Evolutionary conservation across 805 yeast species (phyloP), one percentile per base, ranked within the genome.

Genomic region (Metschnikowia dekortorum): DNA sequence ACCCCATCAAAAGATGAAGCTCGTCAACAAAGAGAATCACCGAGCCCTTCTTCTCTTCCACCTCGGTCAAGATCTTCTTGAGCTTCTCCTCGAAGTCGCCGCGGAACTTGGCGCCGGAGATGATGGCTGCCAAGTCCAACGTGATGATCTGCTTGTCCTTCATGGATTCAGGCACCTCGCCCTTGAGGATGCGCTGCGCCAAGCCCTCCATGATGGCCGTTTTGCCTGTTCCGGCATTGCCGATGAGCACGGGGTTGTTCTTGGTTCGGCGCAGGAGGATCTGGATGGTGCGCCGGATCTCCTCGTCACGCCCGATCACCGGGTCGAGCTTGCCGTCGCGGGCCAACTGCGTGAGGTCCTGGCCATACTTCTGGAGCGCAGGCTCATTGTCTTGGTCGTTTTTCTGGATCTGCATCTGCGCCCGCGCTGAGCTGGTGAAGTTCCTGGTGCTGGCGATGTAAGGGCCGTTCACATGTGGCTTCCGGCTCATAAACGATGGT

Each of bases 191-290:
- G 61, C 97, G 75, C 68, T 94, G 98, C 0, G 98, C 98, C 37
- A 94, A 74, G 0, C 98, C 99, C 64, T 94, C 99, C 82, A 94
- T 87, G 51, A 94, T 83, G 6, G 98, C 95, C 0, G 98, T 94
- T 67, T 92, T 92, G 71, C 99, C 99, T 0, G 97, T 95, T 70
- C 99, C 99, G 1, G 99, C 99, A 58, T 87, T 83, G 54, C 99
- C 99, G 39, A 94, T 90, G 48, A 92, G 68, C 1, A 94, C 96
- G 0, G 99, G 99, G 62, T 92, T 92, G 66, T 94, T 94, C 68
- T 92, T 92, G 1, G 97, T 90, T 65, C 98, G 78, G 59, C 99
- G 75, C 1, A 97, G 89, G 41, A 92, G 71, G 44, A 92, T 91
- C 65, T 92, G 98, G 50, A 92, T 85, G 0, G 98, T 92, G 52